Evolutionary conservation across 352 stramenopile genomes (phyloP).

Genomic region (Phytophthora pini): DNA sequence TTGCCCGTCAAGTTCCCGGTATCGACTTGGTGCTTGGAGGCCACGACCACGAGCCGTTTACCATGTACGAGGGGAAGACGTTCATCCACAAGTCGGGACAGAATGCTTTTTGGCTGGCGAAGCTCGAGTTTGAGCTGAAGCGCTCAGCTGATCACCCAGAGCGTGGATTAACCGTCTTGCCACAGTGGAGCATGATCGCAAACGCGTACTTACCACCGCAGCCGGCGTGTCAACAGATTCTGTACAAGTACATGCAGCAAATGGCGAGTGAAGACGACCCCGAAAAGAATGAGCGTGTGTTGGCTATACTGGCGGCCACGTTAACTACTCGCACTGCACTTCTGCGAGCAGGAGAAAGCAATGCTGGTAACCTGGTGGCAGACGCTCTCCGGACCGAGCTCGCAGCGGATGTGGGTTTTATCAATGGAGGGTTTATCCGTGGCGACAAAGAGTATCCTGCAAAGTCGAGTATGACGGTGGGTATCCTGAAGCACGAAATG

Average conservation of each 20-base stretch:
- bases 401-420: constrained; percentile 70
- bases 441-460: constrained; percentile 82
- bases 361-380: constrained; percentile 79
- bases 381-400: constrained; percentile 81
- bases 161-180: constrained; percentile 51
- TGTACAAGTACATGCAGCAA: constrained; percentile 72
- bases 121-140: constrained; percentile 76
- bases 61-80: constrained; percentile 78
- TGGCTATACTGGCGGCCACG: constrained; percentile 55
- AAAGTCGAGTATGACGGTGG: constrained; percentile 70
- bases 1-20: constrained; percentile 66
- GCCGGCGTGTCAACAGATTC: constrained; percentile 63
- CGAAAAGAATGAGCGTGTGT: constrained; percentile 49
- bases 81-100: constrained; percentile 92
- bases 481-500: constrained; percentile 85
- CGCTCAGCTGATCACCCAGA: constrained; percentile 48
- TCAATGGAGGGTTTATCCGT: constrained; percentile 91
- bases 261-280: constrained; percentile 65
- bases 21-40: constrained; percentile 91
- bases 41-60: constrained; percentile 93
- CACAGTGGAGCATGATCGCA: constrained; percentile 87
- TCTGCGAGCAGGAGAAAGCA: constrained; percentile 76
- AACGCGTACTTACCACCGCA: constrained; percentile 70
- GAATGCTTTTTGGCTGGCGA: constrained; percentile 88
- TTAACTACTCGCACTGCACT: constrained; percentile 79